Evolutionary conservation across 768 basidiomycete genomes (phyloP), one percentile per base, ranked within the genome.

Genomic region (Cystobasidium ongulense): DNA sequence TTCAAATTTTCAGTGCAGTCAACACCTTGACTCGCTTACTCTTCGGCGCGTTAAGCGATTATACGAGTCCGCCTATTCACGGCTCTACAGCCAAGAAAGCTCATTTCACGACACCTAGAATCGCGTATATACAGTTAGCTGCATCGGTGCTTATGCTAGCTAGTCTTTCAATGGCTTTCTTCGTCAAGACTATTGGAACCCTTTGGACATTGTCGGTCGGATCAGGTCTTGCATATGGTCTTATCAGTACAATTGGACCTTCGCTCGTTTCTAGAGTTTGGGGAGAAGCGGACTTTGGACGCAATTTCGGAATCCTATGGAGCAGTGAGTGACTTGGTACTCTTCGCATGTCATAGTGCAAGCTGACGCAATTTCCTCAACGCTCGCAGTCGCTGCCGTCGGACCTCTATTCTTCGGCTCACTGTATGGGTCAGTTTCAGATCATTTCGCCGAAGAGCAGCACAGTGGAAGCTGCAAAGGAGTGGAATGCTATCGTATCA

Each of bases 31-130:
- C 72, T 21, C 75, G 78, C 3, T 67, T 78, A n/a, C 2, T 63
- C 7, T 73, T 76, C 29, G 78, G 78, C 1, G 75, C 70, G 0
- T 27, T 76, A 1, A 75, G 74, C 53, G 77, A 78, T 68, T 78
- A 65, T 38, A 67, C 76, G n/a, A 73, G 75, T 4, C 41, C 64
- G 10, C 33, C 66, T 23, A 61, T 23, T 11, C 50, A 21, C 31
- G 53, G 21, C n/a, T 27, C 64, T 17, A 23, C 39, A 13, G 15
- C 65, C 27, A 53, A 41, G 25, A 43, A 38, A 52, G 27, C 29
- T 10, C 65, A 50, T 31, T 43, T 43, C 18, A 52, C 43, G 25
- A 67, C 65, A 2, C 65, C 65, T 11, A 41, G 65, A 11, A 29
- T 67, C 15, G 52, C 43, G 13, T 67, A 67, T 33, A 29, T 67